Percentiles rank a stretch among this genome's conserved stretches.
Conservation (phyloP, 257 asterid genomes). For the Lavandula angustifolia region DNA sequence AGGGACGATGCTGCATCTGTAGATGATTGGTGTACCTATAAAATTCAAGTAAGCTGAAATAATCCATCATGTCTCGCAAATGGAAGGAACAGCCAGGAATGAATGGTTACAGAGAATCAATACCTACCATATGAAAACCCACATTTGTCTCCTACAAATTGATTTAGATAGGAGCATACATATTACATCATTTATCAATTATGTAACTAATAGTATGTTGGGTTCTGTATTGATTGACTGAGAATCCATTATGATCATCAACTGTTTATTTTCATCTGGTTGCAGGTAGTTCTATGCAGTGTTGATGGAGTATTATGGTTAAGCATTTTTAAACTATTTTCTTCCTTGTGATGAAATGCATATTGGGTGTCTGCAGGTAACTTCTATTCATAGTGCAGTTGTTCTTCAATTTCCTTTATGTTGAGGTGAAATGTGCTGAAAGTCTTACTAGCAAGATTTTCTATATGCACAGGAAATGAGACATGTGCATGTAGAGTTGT, state of each 20-base stretch:
- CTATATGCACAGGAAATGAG: neutral
- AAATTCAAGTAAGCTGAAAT: neutral
- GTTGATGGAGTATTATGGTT: neutral
- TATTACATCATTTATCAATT: no score
- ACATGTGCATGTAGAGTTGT: neutral
- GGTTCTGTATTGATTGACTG: neutral
- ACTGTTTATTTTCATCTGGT: neutral
- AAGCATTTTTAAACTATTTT: neutral
- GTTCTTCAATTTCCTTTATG: neutral
- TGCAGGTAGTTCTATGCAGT: neutral
- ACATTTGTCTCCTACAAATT: no score
- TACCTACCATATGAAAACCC: no score
- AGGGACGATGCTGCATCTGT: constrained; percentile 95
- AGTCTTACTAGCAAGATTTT: neutral
- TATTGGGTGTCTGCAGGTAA: neutral
- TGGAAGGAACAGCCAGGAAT: no score
- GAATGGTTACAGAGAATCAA: no score
- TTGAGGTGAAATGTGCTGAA: neutral
- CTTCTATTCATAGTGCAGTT: neutral
- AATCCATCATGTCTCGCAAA: no score
- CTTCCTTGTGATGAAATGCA: neutral
- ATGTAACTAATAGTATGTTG: no score
- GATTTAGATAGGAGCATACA: no score
- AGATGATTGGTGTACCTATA: constrained; percentile 92
- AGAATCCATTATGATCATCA: neutral